These are phyloP conservation scores for Shiraia sp. DNA, from an alignment of 2,329 filamentous ascomycete genomes.

Conservation along the genomic window DNA sequence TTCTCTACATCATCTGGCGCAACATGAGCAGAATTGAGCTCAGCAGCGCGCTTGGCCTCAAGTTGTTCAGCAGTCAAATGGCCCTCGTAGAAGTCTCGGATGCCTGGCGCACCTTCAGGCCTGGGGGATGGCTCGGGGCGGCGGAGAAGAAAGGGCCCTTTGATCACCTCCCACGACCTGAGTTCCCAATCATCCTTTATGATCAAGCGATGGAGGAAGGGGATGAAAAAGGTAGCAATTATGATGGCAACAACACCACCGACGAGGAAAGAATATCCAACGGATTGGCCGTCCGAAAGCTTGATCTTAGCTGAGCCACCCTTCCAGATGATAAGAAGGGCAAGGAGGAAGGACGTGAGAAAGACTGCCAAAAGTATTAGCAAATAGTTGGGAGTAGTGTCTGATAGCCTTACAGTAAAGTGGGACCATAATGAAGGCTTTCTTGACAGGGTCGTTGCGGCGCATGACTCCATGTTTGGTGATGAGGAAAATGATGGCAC, in stretches of 20 bases:
- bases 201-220: slow-evolving; percentile 63
- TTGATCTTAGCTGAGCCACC: slow-evolving; percentile 51
- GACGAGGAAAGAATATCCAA: slow-evolving; percentile 59
- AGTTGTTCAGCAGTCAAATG: slow-evolving; percentile 59
- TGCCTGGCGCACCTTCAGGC: slow-evolving; percentile 46
- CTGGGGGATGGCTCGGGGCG: slow-evolving; percentile 44
- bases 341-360: slow-evolving; percentile 58
- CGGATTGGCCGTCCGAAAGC: slow-evolving; percentile 54
- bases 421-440: slow-evolving; percentile 50
- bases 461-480: slow-evolving; percentile 63
- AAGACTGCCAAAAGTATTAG: slow-evolving; percentile 41
- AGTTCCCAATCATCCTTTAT: slow-evolving; percentile 65
- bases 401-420: slow-evolving; percentile 2
- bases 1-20: slow-evolving; percentile 32
- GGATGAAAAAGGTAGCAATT: slow-evolving; percentile 57
- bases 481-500: slow-evolving; percentile 58
- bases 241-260: slow-evolving; percentile 55
- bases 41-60: slow-evolving; percentile 27
- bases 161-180: slow-evolving; percentile 57
- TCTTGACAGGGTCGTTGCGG: slow-evolving; percentile 57
- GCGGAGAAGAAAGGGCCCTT: slow-evolving; percentile 58
- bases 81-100: slow-evolving; percentile 62
- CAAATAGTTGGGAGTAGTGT: too few species aligned
- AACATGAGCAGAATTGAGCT: slow-evolving; percentile 6
- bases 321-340: slow-evolving; percentile 51